These are phyloP conservation scores for Sclerotiophoma versabilis DNA, from an alignment of 2,329 filamentous ascomycete genomes.

Conservation along the genomic window DNA sequence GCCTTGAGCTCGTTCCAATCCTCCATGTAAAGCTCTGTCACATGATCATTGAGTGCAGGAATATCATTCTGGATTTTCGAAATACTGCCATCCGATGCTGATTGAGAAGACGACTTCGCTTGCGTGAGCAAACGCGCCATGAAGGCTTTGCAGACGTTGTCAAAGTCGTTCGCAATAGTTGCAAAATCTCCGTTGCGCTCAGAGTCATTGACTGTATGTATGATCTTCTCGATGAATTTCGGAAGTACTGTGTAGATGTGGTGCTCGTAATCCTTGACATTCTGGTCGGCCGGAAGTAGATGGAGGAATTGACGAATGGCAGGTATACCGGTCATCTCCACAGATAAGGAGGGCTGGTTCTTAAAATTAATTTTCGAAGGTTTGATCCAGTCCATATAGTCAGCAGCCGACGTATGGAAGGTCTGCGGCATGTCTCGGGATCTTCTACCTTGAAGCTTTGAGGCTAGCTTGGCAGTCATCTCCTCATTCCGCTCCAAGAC, in stretches of 20 bases:
- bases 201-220: conserved; percentile 7
- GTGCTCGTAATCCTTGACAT: conserved; percentile 16
- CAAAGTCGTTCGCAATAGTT: conserved; percentile 24
- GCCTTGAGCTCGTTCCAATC: conserved; percentile 15
- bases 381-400: conserved; percentile 31
- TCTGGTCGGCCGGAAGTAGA: conserved; percentile 22
- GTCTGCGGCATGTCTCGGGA: conserved; percentile 3
- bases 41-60: conserved; percentile 3
- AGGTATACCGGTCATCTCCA: conserved; percentile 26
- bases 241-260: conserved; percentile 18
- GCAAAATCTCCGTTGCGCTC: conserved; percentile 24
- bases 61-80: conserved; percentile 1
- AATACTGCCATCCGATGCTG: neutral
- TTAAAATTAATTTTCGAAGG: conserved; percentile 17
- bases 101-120: neutral
- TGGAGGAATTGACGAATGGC: conserved; percentile 21
- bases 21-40: conserved; percentile 2
- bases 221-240: conserved; percentile 23
- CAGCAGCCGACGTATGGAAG: conserved; percentile 24
- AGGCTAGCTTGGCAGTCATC: conserved; percentile 18
- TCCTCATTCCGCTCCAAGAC: conserved; percentile 14
- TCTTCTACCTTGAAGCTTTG: conserved; percentile 12
- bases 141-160: neutral
- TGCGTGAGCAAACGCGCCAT: neutral
- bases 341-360: conserved; percentile 18